Percentiles rank a stretch among this genome's conserved stretches.
These are phyloP conservation scores for Ochromonadaceae sp. DNA, from an alignment of 352 stramenopile genomes.

Conservation along the genomic window DNA sequence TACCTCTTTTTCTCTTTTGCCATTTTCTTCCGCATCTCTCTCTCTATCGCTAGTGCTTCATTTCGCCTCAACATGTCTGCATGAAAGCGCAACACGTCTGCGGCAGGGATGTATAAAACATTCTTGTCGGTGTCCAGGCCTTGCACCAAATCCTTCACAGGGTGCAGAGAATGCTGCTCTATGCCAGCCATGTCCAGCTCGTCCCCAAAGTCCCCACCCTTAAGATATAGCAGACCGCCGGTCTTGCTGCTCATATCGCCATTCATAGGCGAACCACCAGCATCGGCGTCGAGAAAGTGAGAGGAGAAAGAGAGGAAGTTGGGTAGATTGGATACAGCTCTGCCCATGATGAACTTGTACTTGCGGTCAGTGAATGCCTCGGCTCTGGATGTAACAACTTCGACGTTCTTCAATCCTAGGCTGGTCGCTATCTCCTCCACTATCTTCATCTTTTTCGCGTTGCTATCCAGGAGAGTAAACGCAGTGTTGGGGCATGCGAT, in stretches of 20 bases:
- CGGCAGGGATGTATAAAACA: constrained; percentile 20
- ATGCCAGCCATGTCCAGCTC: constrained; percentile 1
- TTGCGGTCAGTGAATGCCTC: constrained; percentile 19
- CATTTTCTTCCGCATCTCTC: too few species aligned
- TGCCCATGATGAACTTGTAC: constrained; percentile 44
- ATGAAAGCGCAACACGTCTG: neutral
- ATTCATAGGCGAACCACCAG: neutral
- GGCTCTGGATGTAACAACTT: constrained; percentile 28
- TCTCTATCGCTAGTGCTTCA: too few species aligned
- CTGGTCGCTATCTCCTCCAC: constrained; percentile 41
- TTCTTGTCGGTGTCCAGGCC: constrained; percentile 18
- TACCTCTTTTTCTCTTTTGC: too few species aligned
- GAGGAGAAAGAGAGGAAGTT: constrained; percentile 22
- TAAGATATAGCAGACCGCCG: constrained; percentile 22
- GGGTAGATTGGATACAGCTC: constrained; percentile 44
- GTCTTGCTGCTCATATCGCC: neutral
- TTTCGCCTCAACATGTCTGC: too few species aligned
- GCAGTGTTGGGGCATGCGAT: constrained; percentile 38
- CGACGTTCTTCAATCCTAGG: constrained; percentile 27
- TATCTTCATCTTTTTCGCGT: constrained; percentile 46
- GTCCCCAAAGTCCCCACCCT: constrained; percentile 21
- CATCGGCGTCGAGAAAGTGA: neutral
- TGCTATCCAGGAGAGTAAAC: constrained; percentile 46
- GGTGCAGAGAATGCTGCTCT: neutral
- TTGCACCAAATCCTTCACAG: constrained; percentile 9